A percentile compares a stretch with the other conserved stretches of the same genome.
phyloP scores from a whole-genome alignment of 768 basidiomycete genomes.

The Xanthoconium stramineum region DNA sequence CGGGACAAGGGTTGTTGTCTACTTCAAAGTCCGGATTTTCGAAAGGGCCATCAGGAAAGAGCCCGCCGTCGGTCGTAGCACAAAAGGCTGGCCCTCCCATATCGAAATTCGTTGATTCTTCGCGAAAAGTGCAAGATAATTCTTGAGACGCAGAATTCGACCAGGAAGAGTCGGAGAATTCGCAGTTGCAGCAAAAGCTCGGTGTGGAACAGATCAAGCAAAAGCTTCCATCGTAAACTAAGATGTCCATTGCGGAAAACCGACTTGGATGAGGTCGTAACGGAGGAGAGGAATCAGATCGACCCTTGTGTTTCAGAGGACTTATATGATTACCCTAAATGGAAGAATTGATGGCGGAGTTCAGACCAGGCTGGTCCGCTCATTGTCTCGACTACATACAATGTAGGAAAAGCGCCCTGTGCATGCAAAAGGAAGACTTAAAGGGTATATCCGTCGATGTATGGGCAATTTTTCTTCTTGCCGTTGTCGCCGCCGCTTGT shows the following conservation, averaged over 20 bases:
- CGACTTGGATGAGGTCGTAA: not conserved
- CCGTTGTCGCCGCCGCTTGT: slow-evolving; percentile 45
- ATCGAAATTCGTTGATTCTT: not conserved
- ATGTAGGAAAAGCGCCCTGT: not conserved
- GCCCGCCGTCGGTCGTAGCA: not conserved
- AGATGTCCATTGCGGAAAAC: slow-evolving; percentile 6
- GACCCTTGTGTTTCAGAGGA: not conserved
- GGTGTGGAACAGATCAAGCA: slow-evolving; percentile 8
- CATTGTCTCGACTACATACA: not conserved
- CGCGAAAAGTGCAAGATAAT: not conserved
- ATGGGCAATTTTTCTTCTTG: slow-evolving; percentile 26
- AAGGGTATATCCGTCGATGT: slow-evolving; percentile 32
- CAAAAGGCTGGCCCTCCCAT: not conserved
- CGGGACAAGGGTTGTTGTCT: not conserved
- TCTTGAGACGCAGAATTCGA: not conserved
- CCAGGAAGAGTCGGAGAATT: slow-evolving; percentile 6
- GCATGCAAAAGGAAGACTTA: slow-evolving; percentile 1
- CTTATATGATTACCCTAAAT: not conserved
- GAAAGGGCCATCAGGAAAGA: not conserved
- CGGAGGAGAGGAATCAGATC: not conserved
- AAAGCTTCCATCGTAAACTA: not conserved
- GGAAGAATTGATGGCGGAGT: not conserved
- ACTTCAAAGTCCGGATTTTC: not conserved
- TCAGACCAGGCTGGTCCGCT: not conserved
- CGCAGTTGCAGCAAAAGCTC: slow-evolving; percentile 2